Evolutionary conservation across 176 grass and related monocot species (phyloP).

Genomic region (Alloteropsis semialata): DNA sequence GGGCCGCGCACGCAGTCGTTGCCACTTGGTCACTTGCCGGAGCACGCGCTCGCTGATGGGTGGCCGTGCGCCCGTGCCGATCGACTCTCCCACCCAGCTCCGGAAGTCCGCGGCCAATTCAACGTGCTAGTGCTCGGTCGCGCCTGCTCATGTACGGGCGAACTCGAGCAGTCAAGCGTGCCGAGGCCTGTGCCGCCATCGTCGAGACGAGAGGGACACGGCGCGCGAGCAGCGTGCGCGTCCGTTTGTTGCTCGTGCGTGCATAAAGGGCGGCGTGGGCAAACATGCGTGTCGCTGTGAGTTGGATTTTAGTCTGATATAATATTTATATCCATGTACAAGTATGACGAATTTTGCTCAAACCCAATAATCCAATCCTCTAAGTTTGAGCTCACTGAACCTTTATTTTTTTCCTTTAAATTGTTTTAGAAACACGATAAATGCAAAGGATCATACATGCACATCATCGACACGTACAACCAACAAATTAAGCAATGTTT

Average conservation of each 20-base stretch:
- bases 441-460: too few species aligned
- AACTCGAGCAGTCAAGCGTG: not conserved
- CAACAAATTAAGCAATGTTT: too few species aligned
- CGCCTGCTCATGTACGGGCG: not conserved
- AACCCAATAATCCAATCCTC: too few species aligned
- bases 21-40: not conserved
- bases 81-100: not conserved
- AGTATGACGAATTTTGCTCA: too few species aligned
- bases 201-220: not conserved
- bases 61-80: not conserved
- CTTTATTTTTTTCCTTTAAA: too few species aligned
- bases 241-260: not conserved
- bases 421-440: too few species aligned
- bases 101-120: not conserved
- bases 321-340: too few species aligned
- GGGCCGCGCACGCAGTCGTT: too few species aligned
- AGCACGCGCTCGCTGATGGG: not conserved
- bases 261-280: not conserved
- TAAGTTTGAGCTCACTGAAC: too few species aligned
- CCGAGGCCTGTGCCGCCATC: not conserved
- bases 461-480: too few species aligned
- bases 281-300: too few species aligned
- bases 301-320: too few species aligned
- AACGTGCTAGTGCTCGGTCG: not conserved
- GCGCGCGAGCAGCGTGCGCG: not conserved